Percentiles rank a stretch among this genome's conserved stretches.
Conservation (phyloP, 1,139 yeast species). For the Arxiozyma slooffiae region DNA sequence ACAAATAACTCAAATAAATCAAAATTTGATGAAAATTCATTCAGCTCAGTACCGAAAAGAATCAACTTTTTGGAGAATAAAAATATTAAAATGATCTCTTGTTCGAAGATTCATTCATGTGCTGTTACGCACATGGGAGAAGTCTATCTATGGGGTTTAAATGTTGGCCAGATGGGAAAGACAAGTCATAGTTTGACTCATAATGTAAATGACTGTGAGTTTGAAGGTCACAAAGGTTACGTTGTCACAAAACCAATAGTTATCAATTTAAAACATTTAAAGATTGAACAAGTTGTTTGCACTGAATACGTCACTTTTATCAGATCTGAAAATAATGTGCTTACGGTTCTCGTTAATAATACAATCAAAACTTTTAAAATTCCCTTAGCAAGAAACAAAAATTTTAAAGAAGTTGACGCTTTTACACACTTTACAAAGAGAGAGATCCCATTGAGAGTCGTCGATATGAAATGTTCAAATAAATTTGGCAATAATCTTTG, state of each 20-base stretch:
- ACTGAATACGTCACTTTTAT: conserved; percentile 67
- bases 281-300: conserved; percentile 50
- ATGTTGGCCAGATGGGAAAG: conserved; percentile 76
- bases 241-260: conserved; percentile 16
- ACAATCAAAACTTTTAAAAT: conserved; percentile 44
- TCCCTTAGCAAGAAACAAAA: conserved; percentile 29
- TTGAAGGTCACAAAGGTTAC: conserved; percentile 17
- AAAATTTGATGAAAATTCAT: conserved; percentile 30
- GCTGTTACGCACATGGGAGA: conserved; percentile 47
- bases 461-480: conserved; percentile 26
- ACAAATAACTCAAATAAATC: conserved; percentile 31
- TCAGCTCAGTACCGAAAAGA: conserved; percentile 41
- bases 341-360: conserved; percentile 53
- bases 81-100: conserved; percentile 45
- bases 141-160: conserved; percentile 69
- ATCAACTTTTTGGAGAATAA: conserved; percentile 42
- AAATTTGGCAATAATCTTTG: conserved; percentile 25
- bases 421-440: conserved; percentile 23
- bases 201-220: conserved; percentile 12
- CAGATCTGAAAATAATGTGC: conserved; percentile 47
- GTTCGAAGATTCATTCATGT: conserved; percentile 62
- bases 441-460: conserved; percentile 19
- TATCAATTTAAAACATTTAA: conserved; percentile 17
- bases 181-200: conserved; percentile 17
- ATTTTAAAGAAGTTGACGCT: conserved; percentile 17